These are phyloP conservation scores for Leishmania braziliensis DNA, from an alignment of 208 protist genomes.

Conservation along the genomic window DNA sequence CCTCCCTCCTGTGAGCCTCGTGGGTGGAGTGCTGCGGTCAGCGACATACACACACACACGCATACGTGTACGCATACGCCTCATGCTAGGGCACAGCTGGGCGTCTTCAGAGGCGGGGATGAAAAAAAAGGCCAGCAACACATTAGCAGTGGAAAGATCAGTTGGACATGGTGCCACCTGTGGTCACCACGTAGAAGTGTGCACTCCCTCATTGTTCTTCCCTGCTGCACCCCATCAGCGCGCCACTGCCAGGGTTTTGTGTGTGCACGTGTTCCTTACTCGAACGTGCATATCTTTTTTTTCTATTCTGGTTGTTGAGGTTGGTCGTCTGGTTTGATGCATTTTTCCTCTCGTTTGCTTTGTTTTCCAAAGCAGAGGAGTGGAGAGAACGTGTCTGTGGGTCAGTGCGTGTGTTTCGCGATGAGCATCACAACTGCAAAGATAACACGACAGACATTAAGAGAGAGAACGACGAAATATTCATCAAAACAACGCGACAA, in stretches of 20 bases:
- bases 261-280: background rate
- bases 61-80: background rate
- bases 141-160: background rate
- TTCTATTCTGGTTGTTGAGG: background rate
- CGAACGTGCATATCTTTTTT: background rate
- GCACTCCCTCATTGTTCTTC: background rate
- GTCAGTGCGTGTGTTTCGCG: background rate
- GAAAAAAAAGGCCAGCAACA: background rate
- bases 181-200: background rate
- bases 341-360: background rate
- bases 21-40: too few species aligned
- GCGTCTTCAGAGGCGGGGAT: background rate
- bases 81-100: background rate
- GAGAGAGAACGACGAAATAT: background rate
- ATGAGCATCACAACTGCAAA: background rate
- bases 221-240: background rate
- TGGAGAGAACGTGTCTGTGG: too few species aligned
- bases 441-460: background rate
- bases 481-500: background rate
- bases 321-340: background rate
- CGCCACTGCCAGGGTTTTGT: background rate
- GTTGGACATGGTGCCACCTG: background rate
- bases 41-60: background rate
- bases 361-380: background rate
- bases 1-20: too few species aligned